Evolutionary conservation across 2,329 filamentous ascomycete genomes (phyloP).

Genomic region (Diaporthe humulicola): DNA sequence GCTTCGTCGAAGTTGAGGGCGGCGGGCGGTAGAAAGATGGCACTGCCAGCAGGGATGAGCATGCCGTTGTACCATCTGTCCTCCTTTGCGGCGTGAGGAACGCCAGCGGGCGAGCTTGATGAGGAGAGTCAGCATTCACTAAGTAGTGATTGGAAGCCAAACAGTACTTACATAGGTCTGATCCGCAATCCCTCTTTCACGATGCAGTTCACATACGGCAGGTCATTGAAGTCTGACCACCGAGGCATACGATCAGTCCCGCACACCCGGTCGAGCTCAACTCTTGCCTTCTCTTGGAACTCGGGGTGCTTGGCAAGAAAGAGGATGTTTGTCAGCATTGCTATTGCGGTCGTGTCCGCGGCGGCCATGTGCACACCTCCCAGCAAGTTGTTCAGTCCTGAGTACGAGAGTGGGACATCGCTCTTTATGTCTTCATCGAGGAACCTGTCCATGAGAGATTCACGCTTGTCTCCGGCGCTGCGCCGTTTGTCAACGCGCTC

Average conservation of each 20-base stretch:
- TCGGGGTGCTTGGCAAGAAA: slow-evolving; percentile 48
- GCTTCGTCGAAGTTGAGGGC: slow-evolving; percentile 48
- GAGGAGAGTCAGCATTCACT: slow-evolving; percentile 16
- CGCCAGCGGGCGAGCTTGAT: slow-evolving; percentile 8
- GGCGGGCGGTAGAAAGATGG: slow-evolving; percentile 48
- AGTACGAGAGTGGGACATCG: slow-evolving; percentile 42
- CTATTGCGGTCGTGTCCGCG: slow-evolving; percentile 46
- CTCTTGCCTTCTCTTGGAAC: slow-evolving; percentile 52
- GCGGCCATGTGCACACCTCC: slow-evolving; percentile 45
- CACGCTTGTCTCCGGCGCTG: slow-evolving; percentile 41
- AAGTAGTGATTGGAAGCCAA: not conserved
- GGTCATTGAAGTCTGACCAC: slow-evolving; percentile 45
- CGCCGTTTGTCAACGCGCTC: slow-evolving; percentile 48
- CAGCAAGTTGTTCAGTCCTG: slow-evolving; percentile 49
- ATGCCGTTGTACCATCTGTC: slow-evolving; percentile 49
- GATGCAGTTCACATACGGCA: slow-evolving; percentile 53
- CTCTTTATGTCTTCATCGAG: slow-evolving; percentile 50
- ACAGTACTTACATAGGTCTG: slow-evolving; percentile 47
- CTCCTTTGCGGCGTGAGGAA: slow-evolving; percentile 46
- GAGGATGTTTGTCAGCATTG: slow-evolving; percentile 45
- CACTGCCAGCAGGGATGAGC: slow-evolving; percentile 50
- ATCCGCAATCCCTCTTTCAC: slow-evolving; percentile 56
- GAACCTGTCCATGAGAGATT: slow-evolving; percentile 53
- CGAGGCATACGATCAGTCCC: slow-evolving; percentile 34
- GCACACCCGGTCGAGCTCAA: slow-evolving; percentile 51